Evolutionary conservation across 2,329 filamentous ascomycete species (phyloP).

Genomic region (Monilinia vaccinii-corymbosi): DNA sequence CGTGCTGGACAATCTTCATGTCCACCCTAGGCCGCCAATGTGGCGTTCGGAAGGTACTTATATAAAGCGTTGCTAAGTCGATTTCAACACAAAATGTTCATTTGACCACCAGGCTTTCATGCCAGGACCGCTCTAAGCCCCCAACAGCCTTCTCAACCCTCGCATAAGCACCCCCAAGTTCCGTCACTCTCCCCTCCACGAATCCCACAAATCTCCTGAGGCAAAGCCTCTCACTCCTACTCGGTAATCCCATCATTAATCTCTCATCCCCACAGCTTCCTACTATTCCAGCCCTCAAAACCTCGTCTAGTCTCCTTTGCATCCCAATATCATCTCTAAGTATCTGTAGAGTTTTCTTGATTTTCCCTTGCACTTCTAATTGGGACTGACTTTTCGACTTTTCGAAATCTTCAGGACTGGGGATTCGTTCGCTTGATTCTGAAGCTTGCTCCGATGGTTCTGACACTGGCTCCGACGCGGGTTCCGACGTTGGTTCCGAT

Average conservation of each 20-base stretch:
- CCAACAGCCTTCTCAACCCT: conserved; percentile 4
- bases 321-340: conserved; percentile 1
- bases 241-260: conserved; percentile 7
- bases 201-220: conserved; percentile 7
- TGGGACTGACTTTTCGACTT: not conserved
- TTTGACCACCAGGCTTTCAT: not conserved
- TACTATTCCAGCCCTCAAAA: conserved; percentile 4
- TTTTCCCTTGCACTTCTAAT: not conserved
- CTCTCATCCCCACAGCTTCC: conserved; percentile 5
- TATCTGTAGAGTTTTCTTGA: not conserved
- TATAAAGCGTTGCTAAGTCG: too few relatives aligned
- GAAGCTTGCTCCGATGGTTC: too few relatives aligned
- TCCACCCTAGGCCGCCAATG: not conserved
- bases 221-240: conserved; percentile 5
- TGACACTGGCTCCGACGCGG: not conserved
- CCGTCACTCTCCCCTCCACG: conserved; percentile 5
- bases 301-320: conserved; percentile 5
- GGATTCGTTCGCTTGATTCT: not conserved
- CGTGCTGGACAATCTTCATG: not conserved
- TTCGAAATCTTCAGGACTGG: not conserved
- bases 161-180: not conserved
- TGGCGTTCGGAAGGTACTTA: too few relatives aligned
- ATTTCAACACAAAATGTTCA: not conserved
- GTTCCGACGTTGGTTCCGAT: not conserved
- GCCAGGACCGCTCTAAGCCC: not conserved